Evolutionary conservation across 192 early-diverging fungal species (phyloP), one percentile per base, ranked within the genome.

Genomic region (Coemansia reversa): DNA sequence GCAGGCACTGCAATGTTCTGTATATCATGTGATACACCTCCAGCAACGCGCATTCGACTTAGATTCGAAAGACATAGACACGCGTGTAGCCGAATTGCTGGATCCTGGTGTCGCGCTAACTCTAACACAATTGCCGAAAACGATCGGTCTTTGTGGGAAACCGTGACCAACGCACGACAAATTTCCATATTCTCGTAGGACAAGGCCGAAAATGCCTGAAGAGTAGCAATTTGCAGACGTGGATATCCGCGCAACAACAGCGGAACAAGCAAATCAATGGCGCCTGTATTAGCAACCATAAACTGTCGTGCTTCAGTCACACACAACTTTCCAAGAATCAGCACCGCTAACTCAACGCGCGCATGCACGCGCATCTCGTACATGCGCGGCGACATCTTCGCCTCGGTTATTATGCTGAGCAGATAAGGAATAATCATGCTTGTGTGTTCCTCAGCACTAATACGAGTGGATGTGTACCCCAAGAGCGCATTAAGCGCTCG

Each of bases 181-280:
- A 74, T 74, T 59, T 80, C 77, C 54, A 51, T 63, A 45, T 80
- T 80, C 62, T 80, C 77, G 28, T 80, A 80, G 12, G 77, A 70
- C 42, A 80, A 39, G 14, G 77, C 77, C 12, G 72, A 62, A 50
- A 80, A 58, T 4, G 77, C 65, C 55, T 57, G 68, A 35, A 80
- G 55, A 29, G 72, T 62, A 5, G 77, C 67, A 8, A 70, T 47
- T 59, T 80, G 77, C 52, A 80, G 61, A 52, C 71, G 61, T 35
- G 64, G 60, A 27, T 74, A 66, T 24, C 59, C 65, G 23, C 61
- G 58, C 33, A 20, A 33, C 52, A 80, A 65, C 35, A 74, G 63
- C 48, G 68, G 61, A 11, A 66, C 68, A 23, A 80, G 60, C 49
- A 70, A 29, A 7, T 64, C 68, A 30, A 80, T 74, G 14, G 63